Percentiles rank a stretch among this genome's conserved stretches.
Evolutionary conservation across 768 basidiomycete genomes (phyloP).

Genomic region (Phallus indusiatus): DNA sequence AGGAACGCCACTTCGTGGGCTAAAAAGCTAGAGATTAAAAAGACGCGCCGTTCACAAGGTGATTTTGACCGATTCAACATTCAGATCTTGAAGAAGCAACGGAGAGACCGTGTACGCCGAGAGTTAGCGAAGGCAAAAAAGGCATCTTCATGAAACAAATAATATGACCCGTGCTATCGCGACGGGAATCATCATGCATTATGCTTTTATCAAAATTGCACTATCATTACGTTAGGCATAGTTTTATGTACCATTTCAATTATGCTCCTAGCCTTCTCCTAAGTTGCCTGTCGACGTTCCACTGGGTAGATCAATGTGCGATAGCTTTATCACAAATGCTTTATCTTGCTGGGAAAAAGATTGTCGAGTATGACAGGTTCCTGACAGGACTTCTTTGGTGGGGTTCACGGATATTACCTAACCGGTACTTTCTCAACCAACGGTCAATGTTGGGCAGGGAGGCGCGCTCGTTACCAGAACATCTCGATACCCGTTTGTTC

Average conservation of each 20-base stretch:
- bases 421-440: too few relatives aligned
- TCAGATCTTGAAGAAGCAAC: constrained; percentile 81
- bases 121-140: constrained; percentile 46
- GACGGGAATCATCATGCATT: background rate
- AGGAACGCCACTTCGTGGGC: constrained; percentile 73
- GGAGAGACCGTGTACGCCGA: constrained; percentile 74
- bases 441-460: too few relatives aligned
- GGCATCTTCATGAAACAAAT: constrained; percentile 22
- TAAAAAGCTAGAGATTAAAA: constrained; percentile 66
- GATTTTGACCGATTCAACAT: constrained; percentile 92
- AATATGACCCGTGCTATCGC: background rate
- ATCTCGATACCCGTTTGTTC: too few relatives aligned
- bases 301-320: too few relatives aligned
- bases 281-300: too few relatives aligned
- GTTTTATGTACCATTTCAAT: background rate
- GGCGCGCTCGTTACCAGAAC: too few relatives aligned
- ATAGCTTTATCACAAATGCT: too few relatives aligned
- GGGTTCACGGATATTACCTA: too few relatives aligned
- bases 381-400: too few relatives aligned
- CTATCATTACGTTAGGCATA: background rate
- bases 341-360: too few relatives aligned
- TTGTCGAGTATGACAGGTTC: too few relatives aligned
- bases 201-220: background rate
- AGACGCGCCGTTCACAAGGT: constrained; percentile 65
- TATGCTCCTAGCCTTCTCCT: background rate